These are phyloP conservation scores for Zizania latifolia DNA, from an alignment of 176 grass and related monocot species.

Conservation along the genomic window DNA sequence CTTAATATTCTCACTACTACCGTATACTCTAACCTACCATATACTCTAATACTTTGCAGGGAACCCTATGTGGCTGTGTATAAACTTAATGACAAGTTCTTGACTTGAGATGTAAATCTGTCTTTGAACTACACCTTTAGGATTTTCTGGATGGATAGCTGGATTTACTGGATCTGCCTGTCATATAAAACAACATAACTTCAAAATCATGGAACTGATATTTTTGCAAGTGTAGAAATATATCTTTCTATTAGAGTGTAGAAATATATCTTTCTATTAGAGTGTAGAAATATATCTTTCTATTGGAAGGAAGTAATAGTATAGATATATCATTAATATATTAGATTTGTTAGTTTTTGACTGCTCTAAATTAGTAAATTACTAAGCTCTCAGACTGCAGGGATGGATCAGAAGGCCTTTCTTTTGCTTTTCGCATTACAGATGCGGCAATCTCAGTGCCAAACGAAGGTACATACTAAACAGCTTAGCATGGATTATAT, in stretches of 20 bases:
- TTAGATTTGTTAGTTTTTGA: not conserved
- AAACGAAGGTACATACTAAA: constrained; percentile 48
- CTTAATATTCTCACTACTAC: no score
- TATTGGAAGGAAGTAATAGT: not conserved
- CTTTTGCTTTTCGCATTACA: constrained; percentile 95
- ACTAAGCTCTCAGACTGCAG: constrained; percentile 37
- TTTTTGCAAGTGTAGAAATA: not conserved
- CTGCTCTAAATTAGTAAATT: constrained; percentile 2
- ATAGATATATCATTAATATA: not conserved
- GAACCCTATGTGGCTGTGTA: not conserved
- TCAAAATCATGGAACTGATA: not conserved
- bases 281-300: no score
- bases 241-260: no score
- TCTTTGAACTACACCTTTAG: not conserved
- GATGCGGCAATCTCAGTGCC: constrained; percentile 63
- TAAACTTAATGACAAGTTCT: not conserved
- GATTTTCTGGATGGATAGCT: not conserved
- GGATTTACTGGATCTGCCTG: not conserved
- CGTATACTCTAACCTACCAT: no score
- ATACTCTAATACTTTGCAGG: no score
- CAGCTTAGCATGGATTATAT: not conserved
- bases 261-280: no score
- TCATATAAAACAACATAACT: not conserved
- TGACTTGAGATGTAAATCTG: not conserved
- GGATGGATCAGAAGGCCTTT: constrained; percentile 98